Evolutionary conservation across 176 grass and related monocot genomes (phyloP).

Genomic region (Alloteropsis semialata): DNA sequence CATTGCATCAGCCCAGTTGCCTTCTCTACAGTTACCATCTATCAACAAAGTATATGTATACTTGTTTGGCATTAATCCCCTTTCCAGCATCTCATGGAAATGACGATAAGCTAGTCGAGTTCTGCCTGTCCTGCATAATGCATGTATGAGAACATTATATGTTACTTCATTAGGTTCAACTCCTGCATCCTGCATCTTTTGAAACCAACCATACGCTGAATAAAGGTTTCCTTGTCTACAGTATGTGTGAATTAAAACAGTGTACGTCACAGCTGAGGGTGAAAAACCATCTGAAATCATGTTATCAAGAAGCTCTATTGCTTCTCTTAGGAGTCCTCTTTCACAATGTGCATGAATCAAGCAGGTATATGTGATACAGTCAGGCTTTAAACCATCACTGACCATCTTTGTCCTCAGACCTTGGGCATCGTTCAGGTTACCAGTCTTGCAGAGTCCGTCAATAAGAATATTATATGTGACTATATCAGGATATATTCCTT

Average conservation of each 20-base stretch:
- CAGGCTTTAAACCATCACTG: conserved; percentile 50
- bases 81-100: conserved; percentile 56
- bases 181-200: conserved; percentile 43
- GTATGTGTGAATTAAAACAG: conserved; percentile 54
- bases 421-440: conserved; percentile 63
- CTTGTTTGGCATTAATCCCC: conserved; percentile 56
- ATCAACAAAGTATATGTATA: conserved; percentile 74
- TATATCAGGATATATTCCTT: conserved; percentile 49
- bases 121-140: conserved; percentile 48
- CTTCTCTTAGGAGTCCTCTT: conserved; percentile 50
- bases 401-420: conserved; percentile 50
- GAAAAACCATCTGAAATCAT: conserved; percentile 44
- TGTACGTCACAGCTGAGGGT: conserved; percentile 60
- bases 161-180: conserved; percentile 59
- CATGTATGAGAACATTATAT: conserved; percentile 68
- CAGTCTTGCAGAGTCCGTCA: conserved; percentile 58
- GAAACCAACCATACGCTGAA: conserved; percentile 47
- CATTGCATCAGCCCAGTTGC: conserved; percentile 53
- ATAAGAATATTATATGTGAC: conserved; percentile 71
- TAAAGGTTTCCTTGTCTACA: conserved; percentile 51
- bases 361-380: conserved; percentile 69
- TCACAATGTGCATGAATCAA: conserved; percentile 69
- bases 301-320: conserved; percentile 48
- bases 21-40: conserved; percentile 48
- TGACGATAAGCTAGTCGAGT: conserved; percentile 46